Conservation (phyloP, 495 filamentous ascomycete genomes). For the Aspergillus carlsbadensis region DNA sequence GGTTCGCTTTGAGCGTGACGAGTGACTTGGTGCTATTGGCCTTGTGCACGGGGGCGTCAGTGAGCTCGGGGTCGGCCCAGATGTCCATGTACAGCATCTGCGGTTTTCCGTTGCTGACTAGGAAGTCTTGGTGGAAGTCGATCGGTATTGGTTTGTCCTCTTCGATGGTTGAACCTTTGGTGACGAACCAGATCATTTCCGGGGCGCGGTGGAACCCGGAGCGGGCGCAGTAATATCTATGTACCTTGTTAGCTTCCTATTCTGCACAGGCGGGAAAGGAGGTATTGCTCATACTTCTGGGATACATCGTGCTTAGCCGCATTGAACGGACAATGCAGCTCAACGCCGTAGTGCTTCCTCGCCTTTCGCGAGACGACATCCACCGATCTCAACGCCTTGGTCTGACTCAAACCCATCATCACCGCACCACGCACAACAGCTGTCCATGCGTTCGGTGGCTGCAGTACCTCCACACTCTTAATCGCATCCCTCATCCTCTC, state of each 20-base stretch:
- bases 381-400: slow-evolving; percentile 16
- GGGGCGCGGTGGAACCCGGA: background rate
- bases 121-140: slow-evolving; percentile 4
- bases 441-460: slow-evolving; percentile 37
- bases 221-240: slow-evolving; percentile 7
- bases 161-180: background rate
- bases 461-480: slow-evolving; percentile 22
- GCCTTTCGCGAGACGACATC: slow-evolving; percentile 34
- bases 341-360: slow-evolving; percentile 38
- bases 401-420: slow-evolving; percentile 25
- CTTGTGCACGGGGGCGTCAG: background rate
- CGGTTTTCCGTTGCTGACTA: background rate
- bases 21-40: background rate
- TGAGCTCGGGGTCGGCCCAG: background rate
- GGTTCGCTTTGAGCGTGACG: slow-evolving; percentile 8
- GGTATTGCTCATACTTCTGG: slow-evolving; percentile 19
- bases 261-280: too few relatives aligned
- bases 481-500: slow-evolving; percentile 23
- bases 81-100: slow-evolving; percentile 1
- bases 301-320: slow-evolving; percentile 19
- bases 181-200: slow-evolving; percentile 9
- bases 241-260: background rate
- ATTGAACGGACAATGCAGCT: slow-evolving; percentile 13
- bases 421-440: slow-evolving; percentile 44
- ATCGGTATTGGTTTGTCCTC: slow-evolving; percentile 11